These are phyloP conservation scores for Aschersonia sp. DNA, from an alignment of 2,329 filamentous ascomycete genomes.

Conservation along the genomic window DNA sequence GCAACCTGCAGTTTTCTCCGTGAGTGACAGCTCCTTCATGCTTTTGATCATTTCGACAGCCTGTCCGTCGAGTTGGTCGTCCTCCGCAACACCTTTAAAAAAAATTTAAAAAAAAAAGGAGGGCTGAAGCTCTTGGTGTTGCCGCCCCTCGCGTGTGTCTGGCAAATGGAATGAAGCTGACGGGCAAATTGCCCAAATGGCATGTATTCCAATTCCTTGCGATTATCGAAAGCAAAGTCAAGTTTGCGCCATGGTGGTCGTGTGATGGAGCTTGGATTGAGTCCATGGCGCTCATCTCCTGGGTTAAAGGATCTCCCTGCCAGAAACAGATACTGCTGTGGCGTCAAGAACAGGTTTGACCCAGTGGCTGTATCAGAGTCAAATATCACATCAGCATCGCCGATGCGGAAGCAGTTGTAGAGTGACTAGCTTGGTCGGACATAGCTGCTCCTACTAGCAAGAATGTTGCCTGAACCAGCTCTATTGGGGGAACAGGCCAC, in stretches of 20 bases:
- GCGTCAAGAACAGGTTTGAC: constrained; percentile 14
- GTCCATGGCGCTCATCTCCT: constrained; percentile 42
- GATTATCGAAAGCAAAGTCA: constrained; percentile 29
- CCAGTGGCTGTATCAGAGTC: neutral
- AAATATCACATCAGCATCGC: neutral
- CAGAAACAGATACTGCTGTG: constrained; percentile 23
- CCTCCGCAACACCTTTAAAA: constrained; percentile 25
- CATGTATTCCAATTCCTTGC: constrained; percentile 39
- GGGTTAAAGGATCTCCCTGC: too few relatives aligned
- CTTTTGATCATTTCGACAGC: constrained; percentile 29
- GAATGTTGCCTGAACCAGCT: constrained; percentile 20
- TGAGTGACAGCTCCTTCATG: constrained; percentile 29
- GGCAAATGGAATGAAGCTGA: constrained; percentile 45
- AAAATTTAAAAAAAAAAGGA: too few relatives aligned
- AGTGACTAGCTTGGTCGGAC: neutral
- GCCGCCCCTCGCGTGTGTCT: constrained; percentile 37
- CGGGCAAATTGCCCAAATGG: constrained; percentile 46
- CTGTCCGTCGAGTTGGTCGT: constrained; percentile 30
- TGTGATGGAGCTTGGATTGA: too few relatives aligned
- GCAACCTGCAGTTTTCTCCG: constrained; percentile 28
- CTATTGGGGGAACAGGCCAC: constrained; percentile 26
- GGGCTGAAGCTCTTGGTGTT: constrained; percentile 39
- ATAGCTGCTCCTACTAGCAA: constrained; percentile 15
- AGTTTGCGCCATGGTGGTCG: constrained; percentile 22
- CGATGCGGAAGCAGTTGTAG: neutral